Percentiles rank a stretch among this genome's conserved stretches.
These are phyloP conservation scores for Pythium phragmiticola DNA, from an alignment of 352 stramenopile genomes.

Conservation along the genomic window DNA sequence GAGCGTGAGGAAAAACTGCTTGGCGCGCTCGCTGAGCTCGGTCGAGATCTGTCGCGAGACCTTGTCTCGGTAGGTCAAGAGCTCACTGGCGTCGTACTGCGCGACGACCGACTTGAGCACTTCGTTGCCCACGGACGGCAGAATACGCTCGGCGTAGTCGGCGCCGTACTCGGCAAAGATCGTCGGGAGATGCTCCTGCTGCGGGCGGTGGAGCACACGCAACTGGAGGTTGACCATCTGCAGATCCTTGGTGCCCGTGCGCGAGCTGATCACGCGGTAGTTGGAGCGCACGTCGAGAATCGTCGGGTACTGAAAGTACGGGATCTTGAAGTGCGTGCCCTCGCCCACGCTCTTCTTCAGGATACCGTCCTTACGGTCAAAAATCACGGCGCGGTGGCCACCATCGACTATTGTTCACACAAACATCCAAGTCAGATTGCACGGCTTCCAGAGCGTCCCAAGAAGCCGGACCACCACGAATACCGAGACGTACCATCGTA, in stretches of 20 bases:
- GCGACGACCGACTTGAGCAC: conserved; percentile 93
- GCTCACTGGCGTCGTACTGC: conserved; percentile 99
- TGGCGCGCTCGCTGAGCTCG: conserved; percentile 95
- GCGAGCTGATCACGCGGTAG: conserved; percentile 95
- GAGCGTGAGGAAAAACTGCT: conserved; percentile 97
- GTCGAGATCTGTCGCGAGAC: conserved; percentile 96
- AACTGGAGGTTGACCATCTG: conserved; percentile 99
- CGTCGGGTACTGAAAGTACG: conserved; percentile 96
- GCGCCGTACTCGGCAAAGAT: conserved; percentile 97
- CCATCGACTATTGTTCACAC: conserved; percentile 89
- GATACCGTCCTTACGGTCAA: conserved; percentile 98
- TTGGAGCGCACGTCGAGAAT: conserved; percentile 99
- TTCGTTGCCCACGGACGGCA: conserved; percentile 98
- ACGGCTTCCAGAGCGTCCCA: background rate
- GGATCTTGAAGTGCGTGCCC: conserved; percentile 99
- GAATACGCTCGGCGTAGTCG: conserved; percentile 98
- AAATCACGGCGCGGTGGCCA: conserved; percentile 98
- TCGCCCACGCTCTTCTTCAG: conserved; percentile 94
- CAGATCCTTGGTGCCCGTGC: conserved; percentile 99
- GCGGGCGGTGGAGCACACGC: conserved; percentile 93
- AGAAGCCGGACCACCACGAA: background rate
- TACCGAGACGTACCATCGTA: conserved; percentile 65
- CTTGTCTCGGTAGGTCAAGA: conserved; percentile 98
- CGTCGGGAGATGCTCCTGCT: conserved; percentile 92
- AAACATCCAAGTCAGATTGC: background rate